Base-by-base conservation (phyloP, 768 basidiomycete species). In the Phanerodontia chrysosporium region DNA sequence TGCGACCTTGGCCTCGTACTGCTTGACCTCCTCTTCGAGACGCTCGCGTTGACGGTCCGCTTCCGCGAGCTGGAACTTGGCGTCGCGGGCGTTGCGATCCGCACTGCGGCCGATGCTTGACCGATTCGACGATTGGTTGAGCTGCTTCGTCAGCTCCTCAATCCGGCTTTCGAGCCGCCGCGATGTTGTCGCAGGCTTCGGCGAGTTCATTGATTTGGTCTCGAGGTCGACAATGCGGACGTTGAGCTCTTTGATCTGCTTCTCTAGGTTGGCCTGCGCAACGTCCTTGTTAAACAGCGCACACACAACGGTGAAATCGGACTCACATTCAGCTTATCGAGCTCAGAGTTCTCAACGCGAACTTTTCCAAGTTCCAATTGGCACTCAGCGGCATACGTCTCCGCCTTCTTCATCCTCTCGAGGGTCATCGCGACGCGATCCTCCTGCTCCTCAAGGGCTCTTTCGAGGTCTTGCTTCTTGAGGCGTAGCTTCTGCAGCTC, bases 201-300 rank as follows among this genome's bases (percentile, higher is more conserved):
- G 82, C n/a, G 82, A 79, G 63, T 74, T 87, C 62, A 91, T 85
- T 4, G 90, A 86, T 66, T 79, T 88, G 1, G 91, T 90, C 70
- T 92, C 91, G 18, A 93, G 78, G 66, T 93, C 92, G 9, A 90
- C 84, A 57, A 94, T 84, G 42, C 86, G 87, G 44, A 91, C 81
- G 61, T 92, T 91, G 30, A 93, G 74, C 53, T 93, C 92, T 67
- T 92, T 92, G 67, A 89, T 78, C 67, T 91, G 88, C 67, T 91
- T 93, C 75, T 94, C 91, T 18, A 95, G 76, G 62, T 79, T 83
- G 12, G 89, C 90, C 92, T 95, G 59, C 35, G 42, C 29, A n/a
- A n/a, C 22, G 32, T 16, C 4, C 18, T n/a, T 3, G 18, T 10
- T n/a, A n/a, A n/a, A n/a, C 39, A 12, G 10, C 39, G 18, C 4